These are phyloP conservation scores for Debaryomyces subglobosus DNA, from an alignment of 1,139 yeast genomes.

Conservation along the genomic window DNA sequence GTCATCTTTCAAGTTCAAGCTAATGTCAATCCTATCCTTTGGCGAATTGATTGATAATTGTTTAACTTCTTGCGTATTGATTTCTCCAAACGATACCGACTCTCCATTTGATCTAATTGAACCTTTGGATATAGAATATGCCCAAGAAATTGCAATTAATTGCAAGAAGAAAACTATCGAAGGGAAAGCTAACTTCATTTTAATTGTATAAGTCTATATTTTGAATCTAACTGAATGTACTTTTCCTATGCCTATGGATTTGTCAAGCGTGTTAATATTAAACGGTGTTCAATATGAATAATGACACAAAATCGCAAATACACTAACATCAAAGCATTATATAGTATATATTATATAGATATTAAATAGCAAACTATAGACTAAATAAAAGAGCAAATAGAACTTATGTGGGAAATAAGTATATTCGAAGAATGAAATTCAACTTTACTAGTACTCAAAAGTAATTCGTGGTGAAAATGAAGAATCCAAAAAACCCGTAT, in stretches of 20 bases:
- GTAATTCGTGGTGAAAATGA: background rate
- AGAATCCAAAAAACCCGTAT: background rate
- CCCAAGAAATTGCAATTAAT: slow-evolving; percentile 15
- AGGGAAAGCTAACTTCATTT: slow-evolving; percentile 1
- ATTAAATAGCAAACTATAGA: slow-evolving; percentile 1
- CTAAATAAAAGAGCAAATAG: background rate
- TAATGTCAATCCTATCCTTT: slow-evolving; percentile 36
- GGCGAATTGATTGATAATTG: slow-evolving; percentile 33
- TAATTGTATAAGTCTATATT: background rate
- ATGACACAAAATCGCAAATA: slow-evolving; percentile 2
- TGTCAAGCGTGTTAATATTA: slow-evolving; percentile 6
- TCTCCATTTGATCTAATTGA: slow-evolving; percentile 29
- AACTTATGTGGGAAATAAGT: background rate
- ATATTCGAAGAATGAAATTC: background rate
- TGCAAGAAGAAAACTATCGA: slow-evolving; percentile 5
- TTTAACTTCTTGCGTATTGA: slow-evolving; percentile 39
- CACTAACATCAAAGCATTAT: background rate
- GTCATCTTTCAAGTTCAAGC: slow-evolving; percentile 29
- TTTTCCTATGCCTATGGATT: background rate
- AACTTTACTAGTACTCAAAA: background rate
- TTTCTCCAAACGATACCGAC: slow-evolving; percentile 36
- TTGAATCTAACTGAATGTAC: background rate
- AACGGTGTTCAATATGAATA: background rate
- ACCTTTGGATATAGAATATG: slow-evolving; percentile 34
- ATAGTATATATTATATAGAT: background rate